Percentiles rank a stretch among this genome's conserved stretches.
phyloP scores from a whole-genome alignment of 495 filamentous ascomycete species.

The Talaromyces stipitatus region DNA sequence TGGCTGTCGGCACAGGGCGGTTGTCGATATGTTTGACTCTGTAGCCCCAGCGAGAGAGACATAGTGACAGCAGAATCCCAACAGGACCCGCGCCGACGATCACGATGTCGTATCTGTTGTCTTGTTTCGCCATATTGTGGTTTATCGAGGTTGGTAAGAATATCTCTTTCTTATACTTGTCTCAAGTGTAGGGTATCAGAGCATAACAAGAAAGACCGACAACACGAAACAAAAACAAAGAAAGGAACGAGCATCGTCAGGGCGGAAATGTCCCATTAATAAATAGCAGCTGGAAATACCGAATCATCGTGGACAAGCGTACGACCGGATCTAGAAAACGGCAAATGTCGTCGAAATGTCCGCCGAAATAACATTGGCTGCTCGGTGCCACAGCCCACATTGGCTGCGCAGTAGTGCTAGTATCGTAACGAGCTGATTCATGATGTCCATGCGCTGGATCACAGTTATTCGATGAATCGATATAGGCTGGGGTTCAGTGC shows the following conservation, averaged over 20 bases:
- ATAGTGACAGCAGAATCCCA: constrained; percentile 78
- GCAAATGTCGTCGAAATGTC: neutral
- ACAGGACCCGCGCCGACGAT: constrained; percentile 89
- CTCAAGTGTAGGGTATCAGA: neutral
- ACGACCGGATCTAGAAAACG: constrained; percentile 1
- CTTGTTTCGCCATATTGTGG: constrained; percentile 23
- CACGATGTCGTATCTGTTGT: constrained; percentile 61
- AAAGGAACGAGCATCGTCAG: neutral
- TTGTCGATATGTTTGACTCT: constrained; percentile 64
- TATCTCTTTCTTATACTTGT: neutral
- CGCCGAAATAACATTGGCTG: neutral
- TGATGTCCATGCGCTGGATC: too few species aligned
- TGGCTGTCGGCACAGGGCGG: constrained; percentile 52
- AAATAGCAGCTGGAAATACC: neutral
- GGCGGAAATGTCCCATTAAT: neutral
- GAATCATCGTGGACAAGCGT: neutral
- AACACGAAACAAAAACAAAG: constrained; percentile 7
- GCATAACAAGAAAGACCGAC: constrained; percentile 8
- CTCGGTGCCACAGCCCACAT: neutral
- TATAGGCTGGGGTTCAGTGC: neutral
- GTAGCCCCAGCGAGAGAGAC: constrained; percentile 63
- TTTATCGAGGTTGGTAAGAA: neutral
- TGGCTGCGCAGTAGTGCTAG: neutral
- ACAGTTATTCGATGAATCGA: too few species aligned
- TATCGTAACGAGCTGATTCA: neutral